These are phyloP conservation scores for Aquanectria penicillioides DNA, from an alignment of 2,329 filamentous ascomycete species.

Conservation along the genomic window DNA sequence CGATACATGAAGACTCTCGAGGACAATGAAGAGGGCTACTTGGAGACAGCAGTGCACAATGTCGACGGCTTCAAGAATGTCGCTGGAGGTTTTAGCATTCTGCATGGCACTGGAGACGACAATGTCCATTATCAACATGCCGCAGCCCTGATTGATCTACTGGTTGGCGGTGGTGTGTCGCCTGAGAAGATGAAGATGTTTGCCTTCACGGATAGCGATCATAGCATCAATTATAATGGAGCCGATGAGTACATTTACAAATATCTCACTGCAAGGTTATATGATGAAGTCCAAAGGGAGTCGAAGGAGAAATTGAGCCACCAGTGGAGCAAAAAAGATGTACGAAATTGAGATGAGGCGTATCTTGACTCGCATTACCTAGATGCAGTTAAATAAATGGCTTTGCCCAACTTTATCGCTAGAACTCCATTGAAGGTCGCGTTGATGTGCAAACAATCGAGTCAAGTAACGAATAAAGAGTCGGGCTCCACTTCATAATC, in stretches of 20 bases:
- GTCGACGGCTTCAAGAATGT: constrained; percentile 70
- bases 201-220: constrained; percentile 73
- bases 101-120: constrained; percentile 75
- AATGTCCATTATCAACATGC: constrained; percentile 78
- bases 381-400: no score
- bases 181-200: constrained; percentile 71
- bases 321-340: constrained; percentile 46
- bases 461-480: no score
- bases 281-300: constrained; percentile 67
- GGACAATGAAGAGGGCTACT: constrained; percentile 69
- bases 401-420: no score
- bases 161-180: constrained; percentile 67
- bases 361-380: no score
- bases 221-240: constrained; percentile 68
- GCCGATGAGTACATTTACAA: constrained; percentile 68
- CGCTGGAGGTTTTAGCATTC: constrained; percentile 67
- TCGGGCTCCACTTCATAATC: no score
- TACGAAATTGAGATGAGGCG: background rate
- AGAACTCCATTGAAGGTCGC: no score
- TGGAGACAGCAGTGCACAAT: constrained; percentile 66
- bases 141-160: constrained; percentile 68
- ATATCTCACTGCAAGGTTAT: constrained; percentile 69
- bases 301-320: constrained; percentile 48
- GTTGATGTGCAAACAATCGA: no score
- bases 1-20: constrained; percentile 74